These are phyloP conservation scores for Hericium erinaceus DNA, from an alignment of 768 basidiomycete genomes.

Conservation along the genomic window DNA sequence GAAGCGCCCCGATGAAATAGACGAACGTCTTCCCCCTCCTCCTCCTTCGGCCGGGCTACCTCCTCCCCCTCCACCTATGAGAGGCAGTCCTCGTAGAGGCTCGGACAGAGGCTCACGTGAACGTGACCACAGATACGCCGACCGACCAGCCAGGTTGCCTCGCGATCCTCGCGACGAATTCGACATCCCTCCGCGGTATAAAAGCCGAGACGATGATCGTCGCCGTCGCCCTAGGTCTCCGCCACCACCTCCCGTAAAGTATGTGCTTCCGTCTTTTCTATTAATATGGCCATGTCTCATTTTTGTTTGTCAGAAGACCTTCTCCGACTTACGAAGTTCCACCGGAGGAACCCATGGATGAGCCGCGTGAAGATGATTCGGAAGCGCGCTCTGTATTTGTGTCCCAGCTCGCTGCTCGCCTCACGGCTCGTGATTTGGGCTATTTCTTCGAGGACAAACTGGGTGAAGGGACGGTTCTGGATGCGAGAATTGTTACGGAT, in stretches of 20 bases:
- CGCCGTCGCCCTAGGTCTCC: constrained; percentile 17
- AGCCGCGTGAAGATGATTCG: constrained; percentile 90
- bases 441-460: constrained; percentile 98
- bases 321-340: constrained; percentile 66
- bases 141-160: constrained; percentile 30
- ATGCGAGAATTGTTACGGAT: constrained; percentile 94
- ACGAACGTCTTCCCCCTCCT: constrained; percentile 34
- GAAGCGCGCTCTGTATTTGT: constrained; percentile 98
- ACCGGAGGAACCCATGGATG: constrained; percentile 62
- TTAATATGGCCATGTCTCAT: constrained; percentile 3
- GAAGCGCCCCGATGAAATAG: constrained; percentile 48
- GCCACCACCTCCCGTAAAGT: constrained; percentile 40
- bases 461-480: constrained; percentile 89
- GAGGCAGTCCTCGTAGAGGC: constrained; percentile 42
- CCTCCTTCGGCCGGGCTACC: constrained; percentile 37
- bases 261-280: constrained; percentile 15
- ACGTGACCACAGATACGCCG: constrained; percentile 35
- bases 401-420: constrained; percentile 92
- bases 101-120: constrained; percentile 45
- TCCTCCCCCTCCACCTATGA: constrained; percentile 28
- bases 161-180: constrained; percentile 53
- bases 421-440: constrained; percentile 94
- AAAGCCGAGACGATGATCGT: constrained; percentile 30
- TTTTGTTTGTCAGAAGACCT: constrained; percentile 38
- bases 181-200: constrained; percentile 43